phyloP scores from a whole-genome alignment of 2,329 filamentous ascomycete genomes.

The Ploettnerulaceae sp. region DNA sequence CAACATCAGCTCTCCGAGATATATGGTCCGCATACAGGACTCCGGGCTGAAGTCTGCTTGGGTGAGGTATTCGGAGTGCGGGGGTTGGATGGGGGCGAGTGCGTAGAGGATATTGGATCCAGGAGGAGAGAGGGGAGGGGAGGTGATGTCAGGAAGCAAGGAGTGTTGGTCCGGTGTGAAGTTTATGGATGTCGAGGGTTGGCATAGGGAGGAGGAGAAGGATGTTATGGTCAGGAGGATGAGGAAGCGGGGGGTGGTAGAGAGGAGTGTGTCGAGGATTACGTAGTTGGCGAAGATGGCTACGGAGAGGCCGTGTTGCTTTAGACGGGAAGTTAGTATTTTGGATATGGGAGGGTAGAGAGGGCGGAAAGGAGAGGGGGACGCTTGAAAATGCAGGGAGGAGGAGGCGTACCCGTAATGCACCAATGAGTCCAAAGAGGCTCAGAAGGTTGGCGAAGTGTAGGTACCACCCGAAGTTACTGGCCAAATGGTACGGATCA shows the following conservation, averaged over 20 bases:
- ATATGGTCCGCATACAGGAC: constrained; percentile 1
- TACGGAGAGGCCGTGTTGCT: constrained; percentile 29
- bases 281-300: constrained; percentile 33
- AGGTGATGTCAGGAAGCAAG: constrained; percentile 15
- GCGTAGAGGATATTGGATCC: background rate
- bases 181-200: constrained; percentile 5
- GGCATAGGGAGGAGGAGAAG: constrained; percentile 20
- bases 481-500: constrained; percentile 32
- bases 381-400: too few species aligned
- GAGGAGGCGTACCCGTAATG: constrained; percentile 37
- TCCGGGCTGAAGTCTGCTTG: constrained; percentile 1
- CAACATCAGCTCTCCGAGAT: constrained; percentile 22
- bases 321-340: background rate
- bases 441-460: constrained; percentile 38
- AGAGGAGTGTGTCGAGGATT: constrained; percentile 31
- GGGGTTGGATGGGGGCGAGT: background rate
- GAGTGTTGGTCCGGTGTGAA: background rate
- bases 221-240: constrained; percentile 25
- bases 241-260: constrained; percentile 29
- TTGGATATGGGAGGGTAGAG: background rate
- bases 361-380: background rate
- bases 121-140: constrained; percentile 10
- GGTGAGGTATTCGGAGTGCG: background rate
- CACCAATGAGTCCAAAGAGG: constrained; percentile 40
- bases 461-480: constrained; percentile 37